Percentiles rank a stretch among this genome's conserved stretches.
phyloP scores from a whole-genome alignment of 1,284 basidiomycete genomes.

The Puccinia horiana region DNA sequence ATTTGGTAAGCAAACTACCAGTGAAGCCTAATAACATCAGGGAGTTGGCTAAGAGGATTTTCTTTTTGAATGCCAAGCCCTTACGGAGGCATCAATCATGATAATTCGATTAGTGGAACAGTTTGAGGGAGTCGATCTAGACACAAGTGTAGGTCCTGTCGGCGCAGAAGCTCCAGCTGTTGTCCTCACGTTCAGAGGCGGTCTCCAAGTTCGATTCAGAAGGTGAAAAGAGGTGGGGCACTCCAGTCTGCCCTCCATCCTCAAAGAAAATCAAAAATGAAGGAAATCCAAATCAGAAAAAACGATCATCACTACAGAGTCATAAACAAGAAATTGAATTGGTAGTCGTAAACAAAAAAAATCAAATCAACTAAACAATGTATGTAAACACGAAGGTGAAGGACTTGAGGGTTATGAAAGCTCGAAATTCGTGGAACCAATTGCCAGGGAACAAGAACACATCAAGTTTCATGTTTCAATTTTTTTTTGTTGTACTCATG shows the following conservation, averaged over 20 bases:
- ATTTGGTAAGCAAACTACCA: slow-evolving; percentile 60
- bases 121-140: slow-evolving; percentile 67
- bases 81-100: slow-evolving; percentile 71
- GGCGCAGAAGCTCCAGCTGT: slow-evolving; percentile 18
- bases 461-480: background rate
- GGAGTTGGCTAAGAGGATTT: background rate
- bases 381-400: slow-evolving; percentile 11
- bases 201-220: slow-evolving; percentile 31
- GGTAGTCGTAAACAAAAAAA: background rate
- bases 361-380: background rate
- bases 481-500: background rate
- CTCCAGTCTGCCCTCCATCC: background rate
- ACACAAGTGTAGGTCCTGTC: background rate
- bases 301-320: background rate
- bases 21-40: background rate
- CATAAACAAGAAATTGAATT: background rate
- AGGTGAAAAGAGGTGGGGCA: background rate
- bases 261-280: background rate
- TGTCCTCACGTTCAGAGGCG: slow-evolving; percentile 24
- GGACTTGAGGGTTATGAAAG: slow-evolving; percentile 13
- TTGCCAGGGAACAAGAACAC: background rate
- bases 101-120: slow-evolving; percentile 68
- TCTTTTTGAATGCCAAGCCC: slow-evolving; percentile 56
- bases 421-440: background rate
- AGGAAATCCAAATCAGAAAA: background rate